Conservation (phyloP, 805 yeast species). For the Danielia reshetovae region DNA sequence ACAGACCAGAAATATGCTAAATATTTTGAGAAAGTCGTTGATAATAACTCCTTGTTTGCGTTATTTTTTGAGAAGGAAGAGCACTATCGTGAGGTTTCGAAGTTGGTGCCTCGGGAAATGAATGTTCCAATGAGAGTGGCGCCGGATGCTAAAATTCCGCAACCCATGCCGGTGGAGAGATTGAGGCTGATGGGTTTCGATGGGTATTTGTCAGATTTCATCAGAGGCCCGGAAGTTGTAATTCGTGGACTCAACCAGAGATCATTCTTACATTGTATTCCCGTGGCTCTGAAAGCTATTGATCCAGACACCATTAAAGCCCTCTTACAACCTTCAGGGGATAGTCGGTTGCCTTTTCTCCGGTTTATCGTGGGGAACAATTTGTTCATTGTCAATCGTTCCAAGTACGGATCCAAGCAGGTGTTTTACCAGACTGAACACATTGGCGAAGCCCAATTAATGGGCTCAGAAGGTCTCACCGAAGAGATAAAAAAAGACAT, state of each 20-base stretch:
- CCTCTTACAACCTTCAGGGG: slow-evolving; percentile 27
- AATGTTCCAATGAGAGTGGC: slow-evolving; percentile 58
- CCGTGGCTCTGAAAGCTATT: slow-evolving; percentile 53
- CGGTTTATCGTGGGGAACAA: slow-evolving; percentile 60
- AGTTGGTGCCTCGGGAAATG: slow-evolving; percentile 29
- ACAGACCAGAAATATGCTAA: slow-evolving; percentile 47
- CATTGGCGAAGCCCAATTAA: slow-evolving; percentile 25
- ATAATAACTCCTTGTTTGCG: slow-evolving; percentile 51
- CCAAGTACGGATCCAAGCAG: slow-evolving; percentile 63
- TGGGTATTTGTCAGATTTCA: slow-evolving; percentile 67
- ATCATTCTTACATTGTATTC: slow-evolving; percentile 49
- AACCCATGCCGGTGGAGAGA: slow-evolving; percentile 23
- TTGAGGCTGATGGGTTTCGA: slow-evolving; percentile 64
- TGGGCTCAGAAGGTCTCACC: slow-evolving; percentile 32
- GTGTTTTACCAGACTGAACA: slow-evolving; percentile 40
- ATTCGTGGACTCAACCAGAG: slow-evolving; percentile 65
- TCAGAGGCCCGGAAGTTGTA: slow-evolving; percentile 71
- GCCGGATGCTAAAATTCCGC: slow-evolving; percentile 17
- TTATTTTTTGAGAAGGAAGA: slow-evolving; percentile 55
- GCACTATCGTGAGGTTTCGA: slow-evolving; percentile 46
- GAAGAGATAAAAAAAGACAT: slow-evolving; percentile 17
- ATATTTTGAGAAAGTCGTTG: slow-evolving; percentile 56
- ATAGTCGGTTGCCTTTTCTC: slow-evolving; percentile 45
- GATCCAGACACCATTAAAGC: slow-evolving; percentile 34
- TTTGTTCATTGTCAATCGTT: slow-evolving; percentile 47